Evolutionary conservation across 2,329 filamentous ascomycete species (phyloP).

Genomic region (Alternaria gansuensis): DNA sequence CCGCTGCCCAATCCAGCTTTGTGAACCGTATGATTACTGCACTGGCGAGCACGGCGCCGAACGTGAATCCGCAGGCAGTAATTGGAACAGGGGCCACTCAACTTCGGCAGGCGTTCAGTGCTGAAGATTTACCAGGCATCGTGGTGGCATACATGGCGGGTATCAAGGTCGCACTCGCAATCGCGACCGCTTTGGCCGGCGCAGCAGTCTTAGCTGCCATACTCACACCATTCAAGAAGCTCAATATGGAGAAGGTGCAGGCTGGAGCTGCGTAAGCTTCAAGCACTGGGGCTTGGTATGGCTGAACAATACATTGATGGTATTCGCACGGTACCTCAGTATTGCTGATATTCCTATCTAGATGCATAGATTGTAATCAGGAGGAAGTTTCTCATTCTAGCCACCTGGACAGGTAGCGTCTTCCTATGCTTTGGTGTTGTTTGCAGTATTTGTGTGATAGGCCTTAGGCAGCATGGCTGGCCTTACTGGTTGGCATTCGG

Average conservation of each 20-base stretch:
- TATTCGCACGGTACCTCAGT: neutral
- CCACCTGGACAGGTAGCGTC: too few relatives aligned
- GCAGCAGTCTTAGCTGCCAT: slow-evolving; percentile 1
- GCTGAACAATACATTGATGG: neutral
- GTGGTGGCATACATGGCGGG: slow-evolving; percentile 24
- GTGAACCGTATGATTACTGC: slow-evolving; percentile 48
- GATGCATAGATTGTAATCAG: neutral
- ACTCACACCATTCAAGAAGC: neutral
- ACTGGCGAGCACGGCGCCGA: slow-evolving; percentile 46
- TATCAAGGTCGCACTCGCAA: slow-evolving; percentile 19
- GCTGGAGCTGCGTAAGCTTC: neutral
- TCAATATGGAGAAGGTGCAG: slow-evolving; percentile 9
- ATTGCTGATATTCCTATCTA: neutral
- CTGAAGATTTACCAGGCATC: slow-evolving; percentile 14
- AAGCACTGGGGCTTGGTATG: neutral
- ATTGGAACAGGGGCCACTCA: slow-evolving; percentile 55
- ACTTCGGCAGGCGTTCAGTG: slow-evolving; percentile 35
- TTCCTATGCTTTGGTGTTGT: too few relatives aligned
- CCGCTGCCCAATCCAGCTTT: slow-evolving; percentile 55
- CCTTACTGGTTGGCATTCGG: slow-evolving; percentile 2
- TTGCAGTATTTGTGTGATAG: neutral
- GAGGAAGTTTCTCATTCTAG: too few relatives aligned
- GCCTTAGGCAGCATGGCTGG: neutral
- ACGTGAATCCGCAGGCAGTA: slow-evolving; percentile 28
- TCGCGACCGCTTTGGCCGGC: slow-evolving; percentile 13